phyloP scores from a whole-genome alignment of 495 filamentous ascomycete genomes.

The Penicillium paxilli region DNA sequence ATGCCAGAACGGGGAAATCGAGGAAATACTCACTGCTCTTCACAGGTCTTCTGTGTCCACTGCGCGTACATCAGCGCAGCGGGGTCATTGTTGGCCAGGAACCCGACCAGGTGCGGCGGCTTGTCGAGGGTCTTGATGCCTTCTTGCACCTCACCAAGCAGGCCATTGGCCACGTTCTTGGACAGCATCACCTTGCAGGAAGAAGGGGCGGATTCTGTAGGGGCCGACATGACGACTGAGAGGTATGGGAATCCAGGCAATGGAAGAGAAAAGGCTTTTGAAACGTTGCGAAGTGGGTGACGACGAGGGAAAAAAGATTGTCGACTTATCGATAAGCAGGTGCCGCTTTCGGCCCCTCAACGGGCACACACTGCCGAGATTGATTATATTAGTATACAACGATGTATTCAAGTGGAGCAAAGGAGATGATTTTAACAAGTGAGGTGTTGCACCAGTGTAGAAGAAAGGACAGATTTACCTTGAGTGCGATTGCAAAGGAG shows the following conservation, averaged over 20 bases:
- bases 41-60: slow-evolving; percentile 94
- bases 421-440: too few relatives aligned
- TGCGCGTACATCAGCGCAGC: slow-evolving; percentile 91
- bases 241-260: slow-evolving; percentile 6
- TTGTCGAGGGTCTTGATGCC: slow-evolving; percentile 66
- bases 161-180: slow-evolving; percentile 74
- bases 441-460: too few relatives aligned
- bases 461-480: too few relatives aligned
- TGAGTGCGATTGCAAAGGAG: too few relatives aligned
- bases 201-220: slow-evolving; percentile 38
- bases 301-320: slow-evolving; percentile 36
- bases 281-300: slow-evolving; percentile 15
- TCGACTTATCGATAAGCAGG: slow-evolving; percentile 49
- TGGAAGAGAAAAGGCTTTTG: background rate
- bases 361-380: background rate
- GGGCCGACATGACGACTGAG: slow-evolving; percentile 33
- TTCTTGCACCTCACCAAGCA: slow-evolving; percentile 74
- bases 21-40: slow-evolving; percentile 74
- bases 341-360: slow-evolving; percentile 37
- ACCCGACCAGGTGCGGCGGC: slow-evolving; percentile 80
- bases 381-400: background rate
- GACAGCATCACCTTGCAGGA: slow-evolving; percentile 91
- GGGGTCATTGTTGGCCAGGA: slow-evolving; percentile 88
- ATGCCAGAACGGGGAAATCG: slow-evolving; percentile 11
- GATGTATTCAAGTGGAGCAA: too few relatives aligned